Conservation (phyloP, 1,284 basidiomycete genomes). For the Pseudomicrostroma phylloplanum region DNA sequence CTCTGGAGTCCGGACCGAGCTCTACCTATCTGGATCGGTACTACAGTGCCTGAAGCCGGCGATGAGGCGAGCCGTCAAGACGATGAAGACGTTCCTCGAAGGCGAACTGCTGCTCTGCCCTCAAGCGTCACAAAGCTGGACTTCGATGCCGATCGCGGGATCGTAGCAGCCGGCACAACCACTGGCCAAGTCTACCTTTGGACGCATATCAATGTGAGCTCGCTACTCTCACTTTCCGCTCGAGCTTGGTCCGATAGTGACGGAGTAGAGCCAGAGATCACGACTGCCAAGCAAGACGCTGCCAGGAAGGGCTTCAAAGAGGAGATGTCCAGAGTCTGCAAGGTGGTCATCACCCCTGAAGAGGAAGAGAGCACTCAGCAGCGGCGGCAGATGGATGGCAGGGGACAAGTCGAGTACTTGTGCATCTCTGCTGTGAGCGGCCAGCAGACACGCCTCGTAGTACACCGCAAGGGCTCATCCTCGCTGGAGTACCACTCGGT, state of each 20-base stretch:
- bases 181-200: constrained; percentile 39
- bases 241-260: constrained; percentile 11
- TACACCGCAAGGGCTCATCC: too few relatives aligned
- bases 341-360: too few relatives aligned
- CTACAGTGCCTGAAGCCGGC: not conserved
- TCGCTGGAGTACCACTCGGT: too few relatives aligned
- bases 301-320: too few relatives aligned
- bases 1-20: constrained; percentile 35
- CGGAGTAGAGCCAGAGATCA: not conserved
- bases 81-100: not conserved
- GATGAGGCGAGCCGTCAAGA: not conserved
- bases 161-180: constrained; percentile 34
- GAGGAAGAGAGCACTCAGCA: too few relatives aligned
- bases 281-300: too few relatives aligned
- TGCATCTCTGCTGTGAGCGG: too few relatives aligned
- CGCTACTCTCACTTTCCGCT: constrained; percentile 25
- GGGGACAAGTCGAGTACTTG: too few relatives aligned
- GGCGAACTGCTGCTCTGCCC: not conserved
- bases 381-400: too few relatives aligned
- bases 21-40: constrained; percentile 34
- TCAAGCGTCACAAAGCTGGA: constrained; percentile 21
- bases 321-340: too few relatives aligned
- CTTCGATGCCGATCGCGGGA: constrained; percentile 31
- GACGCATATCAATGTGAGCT: constrained; percentile 26
- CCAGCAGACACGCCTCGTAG: too few relatives aligned